phyloP scores from a whole-genome alignment of 805 yeast genomes.

The Suhomyces prunicola region DNA sequence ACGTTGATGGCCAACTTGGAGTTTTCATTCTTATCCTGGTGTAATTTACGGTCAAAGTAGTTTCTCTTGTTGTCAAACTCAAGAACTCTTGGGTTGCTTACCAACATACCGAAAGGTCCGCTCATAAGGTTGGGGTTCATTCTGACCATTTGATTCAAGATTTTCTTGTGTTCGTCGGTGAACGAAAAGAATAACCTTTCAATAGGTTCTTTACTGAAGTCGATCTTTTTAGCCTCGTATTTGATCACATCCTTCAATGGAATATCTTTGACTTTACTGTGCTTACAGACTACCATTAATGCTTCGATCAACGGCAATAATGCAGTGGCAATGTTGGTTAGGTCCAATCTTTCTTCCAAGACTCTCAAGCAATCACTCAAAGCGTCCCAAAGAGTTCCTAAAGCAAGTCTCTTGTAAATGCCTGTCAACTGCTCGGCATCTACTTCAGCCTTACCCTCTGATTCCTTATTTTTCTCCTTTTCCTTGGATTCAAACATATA shows the following conservation, averaged over 20 bases:
- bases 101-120: constrained; percentile 90
- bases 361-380: constrained; percentile 67
- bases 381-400: constrained; percentile 84
- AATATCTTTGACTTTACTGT: constrained; percentile 59
- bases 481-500: constrained; percentile 59
- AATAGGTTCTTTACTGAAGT: constrained; percentile 70
- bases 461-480: constrained; percentile 16
- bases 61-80: constrained; percentile 93
- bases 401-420: constrained; percentile 63
- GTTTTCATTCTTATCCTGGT: constrained; percentile 42
- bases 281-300: constrained; percentile 94
- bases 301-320: constrained; percentile 86
- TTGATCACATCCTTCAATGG: constrained; percentile 53
- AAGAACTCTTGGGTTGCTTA: constrained; percentile 80
- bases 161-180: constrained; percentile 83
- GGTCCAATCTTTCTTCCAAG: constrained; percentile 55
- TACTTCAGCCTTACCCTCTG: constrained; percentile 1
- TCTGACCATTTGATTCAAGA: constrained; percentile 87
- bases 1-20: constrained; percentile 62
- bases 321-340: constrained; percentile 64
- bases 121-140: constrained; percentile 89
- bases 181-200: constrained; percentile 79
- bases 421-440: constrained; percentile 43
- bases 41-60: constrained; percentile 75
- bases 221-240: constrained; percentile 61